These are phyloP conservation scores for Abelmoschus esculentus DNA, from an alignment of 345 rosid genomes.

Conservation along the genomic window DNA sequence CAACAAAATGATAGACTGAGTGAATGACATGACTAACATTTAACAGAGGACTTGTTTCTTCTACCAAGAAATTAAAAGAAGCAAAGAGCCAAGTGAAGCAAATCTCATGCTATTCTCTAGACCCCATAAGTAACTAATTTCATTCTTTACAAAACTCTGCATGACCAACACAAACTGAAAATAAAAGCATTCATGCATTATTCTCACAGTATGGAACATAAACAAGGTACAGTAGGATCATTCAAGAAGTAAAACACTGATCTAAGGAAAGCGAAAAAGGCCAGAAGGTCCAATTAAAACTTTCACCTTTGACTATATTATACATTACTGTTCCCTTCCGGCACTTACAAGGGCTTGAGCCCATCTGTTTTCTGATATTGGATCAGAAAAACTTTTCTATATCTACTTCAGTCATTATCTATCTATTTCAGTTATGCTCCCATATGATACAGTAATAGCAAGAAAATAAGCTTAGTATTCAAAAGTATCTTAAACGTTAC, in stretches of 20 bases:
- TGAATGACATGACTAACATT: background rate
- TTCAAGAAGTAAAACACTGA: constrained; percentile 3
- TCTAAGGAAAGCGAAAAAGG: background rate
- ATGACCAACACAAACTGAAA: background rate
- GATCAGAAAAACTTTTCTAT: background rate
- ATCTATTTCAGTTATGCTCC: background rate
- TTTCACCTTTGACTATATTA: background rate
- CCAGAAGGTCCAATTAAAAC: background rate
- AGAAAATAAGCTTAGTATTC: background rate
- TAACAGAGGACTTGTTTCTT: background rate
- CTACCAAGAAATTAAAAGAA: too few relatives aligned
- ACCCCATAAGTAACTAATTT: background rate
- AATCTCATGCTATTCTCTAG: background rate
- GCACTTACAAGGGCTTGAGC: background rate
- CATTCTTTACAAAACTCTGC: background rate
- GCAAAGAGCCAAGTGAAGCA: background rate
- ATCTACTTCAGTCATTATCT: background rate
- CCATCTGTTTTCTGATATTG: background rate
- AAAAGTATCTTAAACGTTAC: background rate
- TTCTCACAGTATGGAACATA: background rate
- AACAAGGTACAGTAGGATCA: background rate
- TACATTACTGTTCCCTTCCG: background rate
- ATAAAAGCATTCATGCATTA: background rate
- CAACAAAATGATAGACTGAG: background rate
- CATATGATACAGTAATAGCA: background rate